phyloP scores from a whole-genome alignment of 2,329 filamentous ascomycete species.

The Pseudocercospora crystallina region DNA sequence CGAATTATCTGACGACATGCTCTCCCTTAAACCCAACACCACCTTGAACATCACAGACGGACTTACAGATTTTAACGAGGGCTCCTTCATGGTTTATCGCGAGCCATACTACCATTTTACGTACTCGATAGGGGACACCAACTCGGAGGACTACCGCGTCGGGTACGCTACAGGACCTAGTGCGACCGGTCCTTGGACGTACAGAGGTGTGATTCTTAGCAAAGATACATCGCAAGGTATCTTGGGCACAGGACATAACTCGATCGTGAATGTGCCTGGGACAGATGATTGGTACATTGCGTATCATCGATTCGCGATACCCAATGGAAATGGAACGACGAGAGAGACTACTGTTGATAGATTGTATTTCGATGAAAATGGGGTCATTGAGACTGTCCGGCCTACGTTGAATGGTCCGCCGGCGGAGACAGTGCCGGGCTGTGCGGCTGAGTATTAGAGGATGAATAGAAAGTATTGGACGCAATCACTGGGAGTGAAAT shows the following conservation, averaged over 20 bases:
- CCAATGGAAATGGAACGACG: conserved; percentile 45
- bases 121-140: conserved; percentile 51
- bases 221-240: conserved; percentile 46
- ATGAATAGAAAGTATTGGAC: no score
- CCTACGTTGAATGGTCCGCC: conserved; percentile 37
- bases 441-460: no score
- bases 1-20: conserved; percentile 49
- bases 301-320: conserved; percentile 51
- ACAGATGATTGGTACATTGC: conserved; percentile 54
- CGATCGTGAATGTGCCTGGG: conserved; percentile 47
- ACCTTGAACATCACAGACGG: conserved; percentile 35
- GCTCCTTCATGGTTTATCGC: conserved; percentile 46
- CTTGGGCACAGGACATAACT: conserved; percentile 49
- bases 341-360: conserved; percentile 47
- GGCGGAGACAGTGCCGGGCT: background rate
- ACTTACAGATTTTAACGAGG: conserved; percentile 47
- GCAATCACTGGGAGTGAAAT: no score
- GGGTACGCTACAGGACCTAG: conserved; percentile 47
- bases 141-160: conserved; percentile 48
- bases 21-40: conserved; percentile 43
- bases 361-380: conserved; percentile 41
- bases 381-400: conserved; percentile 40
- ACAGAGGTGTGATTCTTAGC: conserved; percentile 46
- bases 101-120: conserved; percentile 50
- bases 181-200: conserved; percentile 46